Conservation (phyloP, 2,329 filamentous ascomycete species). For the Calonectria ilicicola region DNA sequence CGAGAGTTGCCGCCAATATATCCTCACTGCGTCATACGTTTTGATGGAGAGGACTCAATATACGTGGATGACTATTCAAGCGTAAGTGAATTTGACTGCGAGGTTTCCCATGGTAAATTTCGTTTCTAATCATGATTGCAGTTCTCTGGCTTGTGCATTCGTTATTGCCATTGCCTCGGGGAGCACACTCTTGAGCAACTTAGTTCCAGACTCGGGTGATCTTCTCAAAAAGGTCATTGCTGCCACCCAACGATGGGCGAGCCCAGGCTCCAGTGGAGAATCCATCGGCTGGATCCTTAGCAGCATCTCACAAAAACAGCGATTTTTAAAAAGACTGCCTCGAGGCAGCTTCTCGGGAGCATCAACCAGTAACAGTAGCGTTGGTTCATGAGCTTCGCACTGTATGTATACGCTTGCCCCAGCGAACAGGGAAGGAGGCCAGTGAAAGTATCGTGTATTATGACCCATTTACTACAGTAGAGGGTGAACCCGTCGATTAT, state of each 20-base stretch:
- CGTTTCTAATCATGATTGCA: not conserved
- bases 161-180: not conserved
- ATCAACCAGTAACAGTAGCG: not conserved
- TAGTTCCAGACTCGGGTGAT: not conserved
- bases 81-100: not conserved
- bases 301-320: conserved; percentile 1
- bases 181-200: not conserved
- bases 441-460: no score
- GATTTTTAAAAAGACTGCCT: not conserved
- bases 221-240: conserved; percentile 6
- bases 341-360: not conserved
- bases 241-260: not conserved
- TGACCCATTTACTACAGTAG: no score
- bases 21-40: not conserved
- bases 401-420: no score
- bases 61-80: conserved; percentile 11
- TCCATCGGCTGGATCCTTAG: not conserved
- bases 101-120: not conserved
- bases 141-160: not conserved
- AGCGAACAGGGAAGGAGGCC: no score
- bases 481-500: no score
- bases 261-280: not conserved
- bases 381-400: not conserved
- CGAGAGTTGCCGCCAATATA: conserved; percentile 5
- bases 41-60: conserved; percentile 1